Conservation (phyloP, 306 rosid genomes). For the Sicyos edulis region DNA sequence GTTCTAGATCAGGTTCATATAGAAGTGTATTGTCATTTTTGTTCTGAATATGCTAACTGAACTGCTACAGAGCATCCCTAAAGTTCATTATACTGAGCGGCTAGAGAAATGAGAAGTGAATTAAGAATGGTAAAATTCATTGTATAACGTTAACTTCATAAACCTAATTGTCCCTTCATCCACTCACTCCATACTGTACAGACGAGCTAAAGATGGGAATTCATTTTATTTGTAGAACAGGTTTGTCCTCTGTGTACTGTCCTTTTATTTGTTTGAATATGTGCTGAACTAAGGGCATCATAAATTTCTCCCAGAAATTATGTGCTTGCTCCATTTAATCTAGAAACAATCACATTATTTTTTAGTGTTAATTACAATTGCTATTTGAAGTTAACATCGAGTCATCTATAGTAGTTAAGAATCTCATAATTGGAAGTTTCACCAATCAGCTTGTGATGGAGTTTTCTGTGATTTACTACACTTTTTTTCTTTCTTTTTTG, state of each 20-base stretch:
- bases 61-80: neutral
- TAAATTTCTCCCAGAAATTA: slow-evolving; percentile 1
- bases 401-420: slow-evolving; percentile 5
- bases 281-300: slow-evolving; percentile 11
- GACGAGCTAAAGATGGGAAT: neutral
- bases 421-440: neutral
- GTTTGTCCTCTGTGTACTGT: neutral
- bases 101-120: neutral
- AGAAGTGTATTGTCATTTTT: neutral
- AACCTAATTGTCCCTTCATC: neutral
- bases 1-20: slow-evolving; percentile 12
- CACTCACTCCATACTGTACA: neutral
- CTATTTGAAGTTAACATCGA: slow-evolving; percentile 5
- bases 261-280: neutral
- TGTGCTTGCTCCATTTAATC: slow-evolving; percentile 1
- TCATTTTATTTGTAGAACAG: slow-evolving; percentile 6
- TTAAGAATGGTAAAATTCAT: slow-evolving; percentile 1
- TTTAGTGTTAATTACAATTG: neutral
- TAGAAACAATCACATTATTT: neutral
- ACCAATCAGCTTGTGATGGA: neutral
- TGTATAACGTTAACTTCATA: neutral
- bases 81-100: neutral
- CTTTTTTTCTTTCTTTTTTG: neutral
- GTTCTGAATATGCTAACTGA: neutral
- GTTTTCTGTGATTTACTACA: slow-evolving; percentile 1